Percentiles rank a stretch among this genome's conserved stretches.
phyloP scores from a whole-genome alignment of 352 stramenopile genomes.

The Phytophthora aleatoria region DNA sequence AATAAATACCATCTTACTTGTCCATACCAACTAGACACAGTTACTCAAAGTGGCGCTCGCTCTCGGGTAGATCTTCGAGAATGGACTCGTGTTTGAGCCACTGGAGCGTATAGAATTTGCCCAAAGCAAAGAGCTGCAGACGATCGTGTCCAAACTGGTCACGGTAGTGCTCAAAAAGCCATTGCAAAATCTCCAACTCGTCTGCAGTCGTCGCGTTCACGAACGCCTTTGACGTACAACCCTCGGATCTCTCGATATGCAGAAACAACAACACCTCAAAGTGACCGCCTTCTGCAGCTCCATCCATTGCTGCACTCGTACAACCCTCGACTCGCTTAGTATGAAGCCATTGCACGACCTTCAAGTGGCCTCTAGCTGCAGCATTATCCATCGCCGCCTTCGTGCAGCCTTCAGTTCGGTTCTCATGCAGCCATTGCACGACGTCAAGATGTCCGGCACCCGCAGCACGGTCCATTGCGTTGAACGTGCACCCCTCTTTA shows the following conservation, averaged over 20 bases:
- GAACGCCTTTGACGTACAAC: constrained; percentile 37
- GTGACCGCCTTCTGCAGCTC: constrained; percentile 27
- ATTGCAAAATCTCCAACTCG: constrained; percentile 46
- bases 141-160: constrained; percentile 36
- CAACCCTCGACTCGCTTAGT: constrained; percentile 36
- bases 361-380: constrained; percentile 31
- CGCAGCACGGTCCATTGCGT: constrained; percentile 38
- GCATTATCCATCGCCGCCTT: constrained; percentile 35
- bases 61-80: constrained; percentile 33
- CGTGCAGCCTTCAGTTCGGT: constrained; percentile 32
- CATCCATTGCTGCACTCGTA: constrained; percentile 38
- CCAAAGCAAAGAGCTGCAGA: constrained; percentile 40
- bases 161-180: constrained; percentile 38
- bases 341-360: constrained; percentile 39
- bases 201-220: constrained; percentile 40
- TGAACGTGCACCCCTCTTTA: constrained; percentile 37
- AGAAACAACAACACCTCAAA: constrained; percentile 49
- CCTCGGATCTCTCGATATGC: constrained; percentile 18
- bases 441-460: constrained; percentile 31
- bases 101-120: constrained; percentile 44
- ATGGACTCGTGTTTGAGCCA: constrained; percentile 41
- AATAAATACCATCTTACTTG: constrained; percentile 40
- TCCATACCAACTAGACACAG: constrained; percentile 25
- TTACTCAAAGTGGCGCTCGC: constrained; percentile 32
- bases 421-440: constrained; percentile 35